Evolutionary conservation across 495 filamentous ascomycete species (phyloP), one percentile per base, ranked within the genome.

Genomic region (Letharia columbiana): DNA sequence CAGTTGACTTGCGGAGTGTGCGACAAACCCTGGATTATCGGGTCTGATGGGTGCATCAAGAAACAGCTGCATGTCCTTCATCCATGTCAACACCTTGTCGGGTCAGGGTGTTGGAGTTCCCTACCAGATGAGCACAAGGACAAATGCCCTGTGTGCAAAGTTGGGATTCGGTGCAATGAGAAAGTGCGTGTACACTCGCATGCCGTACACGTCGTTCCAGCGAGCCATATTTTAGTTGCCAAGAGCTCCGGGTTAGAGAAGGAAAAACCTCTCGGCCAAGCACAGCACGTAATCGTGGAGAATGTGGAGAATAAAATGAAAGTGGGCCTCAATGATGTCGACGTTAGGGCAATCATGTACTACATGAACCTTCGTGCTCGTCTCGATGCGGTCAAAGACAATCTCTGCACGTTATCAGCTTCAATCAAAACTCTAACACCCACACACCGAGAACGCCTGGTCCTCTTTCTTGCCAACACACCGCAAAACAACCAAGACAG

Each of bases 21-120:
- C 6, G 15, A 56, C 4, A 8, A 56, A 8, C 50, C 12, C 12
- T 56, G 50, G 50, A 13, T 31, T 1, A 56, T 56, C 31, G 28
- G 18, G 2, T 23, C 20, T 33, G 11, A 56, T 18, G 28, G 13
- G 28, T 56, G 50, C 15, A 56, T 35, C 6, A 35, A 0, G 28
- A 17, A 5, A 1, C 10, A 56, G 23, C 11, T 56, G 3, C 50
- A 33, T 35, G 50, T 56, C 31, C 13, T 56, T 18, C 31, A 56
- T 56, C 50, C 50, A 35, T 56, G 50, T 35, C 50, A 56, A 56
- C 50, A 56, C 23, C 12, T 56, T 56, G 31, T 56, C 8, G 50
- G 50, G 10, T 56, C 50, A 4, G 12, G 31, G 11, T 56, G 50
- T 6, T 56, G 50, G 50, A 56, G 3, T 11, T 5, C 12, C 11